phyloP scores from a whole-genome alignment of 345 rosid species.

The Sisymbrium altissimum region DNA sequence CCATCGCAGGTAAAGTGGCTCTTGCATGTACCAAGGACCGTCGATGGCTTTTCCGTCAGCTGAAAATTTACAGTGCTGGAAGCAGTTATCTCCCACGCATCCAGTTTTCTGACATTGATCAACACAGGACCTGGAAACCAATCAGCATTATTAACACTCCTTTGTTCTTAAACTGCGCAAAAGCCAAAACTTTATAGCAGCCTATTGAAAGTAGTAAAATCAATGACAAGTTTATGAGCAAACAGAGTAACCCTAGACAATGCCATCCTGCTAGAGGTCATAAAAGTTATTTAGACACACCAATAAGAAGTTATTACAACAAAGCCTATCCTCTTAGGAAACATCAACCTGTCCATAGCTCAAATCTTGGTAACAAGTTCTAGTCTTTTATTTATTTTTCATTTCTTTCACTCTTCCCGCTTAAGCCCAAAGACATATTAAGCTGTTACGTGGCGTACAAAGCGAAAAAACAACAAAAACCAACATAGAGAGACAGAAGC shows the following conservation, averaged over 20 bases:
- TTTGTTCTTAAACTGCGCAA: not conserved
- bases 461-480: conserved; percentile 6
- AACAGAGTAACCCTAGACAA: not conserved
- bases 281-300: not conserved
- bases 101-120: conserved; percentile 75
- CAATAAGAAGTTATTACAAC: not conserved
- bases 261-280: not conserved
- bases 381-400: not conserved
- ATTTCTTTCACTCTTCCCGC: not conserved
- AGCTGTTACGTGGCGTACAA: conserved; percentile 12
- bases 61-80: conserved; percentile 82
- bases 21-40: conserved; percentile 85
- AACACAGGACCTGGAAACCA: conserved; percentile 58
- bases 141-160: conserved; percentile 6
- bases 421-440: not conserved
- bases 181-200: not conserved
- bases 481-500: not conserved
- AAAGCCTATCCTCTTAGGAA: not conserved
- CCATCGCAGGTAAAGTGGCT: conserved; percentile 81
- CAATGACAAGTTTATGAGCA: not conserved
- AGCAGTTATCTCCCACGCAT: conserved; percentile 75
- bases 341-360: not conserved
- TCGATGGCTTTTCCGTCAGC: conserved; percentile 79
- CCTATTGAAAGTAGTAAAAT: not conserved
- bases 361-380: not conserved